These are phyloP conservation scores for Candida railenensis DNA, from an alignment of 805 yeast genomes.

Conservation along the genomic window DNA sequence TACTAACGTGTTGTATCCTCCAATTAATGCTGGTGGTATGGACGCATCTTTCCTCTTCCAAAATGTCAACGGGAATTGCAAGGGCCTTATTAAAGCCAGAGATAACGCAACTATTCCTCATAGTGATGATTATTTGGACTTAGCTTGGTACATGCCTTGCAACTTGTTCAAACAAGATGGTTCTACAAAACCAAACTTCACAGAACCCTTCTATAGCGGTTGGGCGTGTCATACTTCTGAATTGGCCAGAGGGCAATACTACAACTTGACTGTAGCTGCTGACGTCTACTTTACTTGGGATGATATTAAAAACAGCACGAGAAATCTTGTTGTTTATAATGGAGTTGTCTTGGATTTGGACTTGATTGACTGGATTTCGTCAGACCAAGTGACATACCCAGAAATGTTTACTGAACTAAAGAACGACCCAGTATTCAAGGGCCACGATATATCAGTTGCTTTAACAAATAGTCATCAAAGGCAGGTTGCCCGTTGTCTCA, in stretches of 20 bases:
- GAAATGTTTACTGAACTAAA: slow-evolving; percentile 62
- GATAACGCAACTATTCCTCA: slow-evolving; percentile 70
- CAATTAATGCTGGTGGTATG: slow-evolving; percentile 81
- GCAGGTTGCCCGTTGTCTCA: slow-evolving; percentile 73
- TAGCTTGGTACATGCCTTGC: slow-evolving; percentile 99
- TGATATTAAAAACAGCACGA: slow-evolving; percentile 62
- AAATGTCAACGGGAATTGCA: slow-evolving; percentile 90
- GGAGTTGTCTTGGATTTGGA: slow-evolving; percentile 86
- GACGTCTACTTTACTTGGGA: slow-evolving; percentile 91
- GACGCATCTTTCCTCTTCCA: slow-evolving; percentile 86
- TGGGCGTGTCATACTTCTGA: slow-evolving; percentile 88
- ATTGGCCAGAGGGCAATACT: slow-evolving; percentile 67
- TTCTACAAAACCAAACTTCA: slow-evolving; percentile 61
- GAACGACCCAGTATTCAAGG: slow-evolving; percentile 54
- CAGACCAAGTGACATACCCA: slow-evolving; percentile 72
- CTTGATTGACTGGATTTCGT: slow-evolving; percentile 71
- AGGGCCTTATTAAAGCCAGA: slow-evolving; percentile 69
- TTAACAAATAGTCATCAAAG: slow-evolving; percentile 67
- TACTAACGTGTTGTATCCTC: slow-evolving; percentile 77
- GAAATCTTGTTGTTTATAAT: slow-evolving; percentile 83
- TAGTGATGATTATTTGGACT: slow-evolving; percentile 44
- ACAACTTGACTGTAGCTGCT: slow-evolving; percentile 57
- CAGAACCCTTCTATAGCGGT: slow-evolving; percentile 68
- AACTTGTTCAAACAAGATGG: slow-evolving; percentile 69
- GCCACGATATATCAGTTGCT: slow-evolving; percentile 79